phyloP scores from a whole-genome alignment of 2,329 filamentous ascomycete genomes.

The Emericellopsis atlantica region DNA sequence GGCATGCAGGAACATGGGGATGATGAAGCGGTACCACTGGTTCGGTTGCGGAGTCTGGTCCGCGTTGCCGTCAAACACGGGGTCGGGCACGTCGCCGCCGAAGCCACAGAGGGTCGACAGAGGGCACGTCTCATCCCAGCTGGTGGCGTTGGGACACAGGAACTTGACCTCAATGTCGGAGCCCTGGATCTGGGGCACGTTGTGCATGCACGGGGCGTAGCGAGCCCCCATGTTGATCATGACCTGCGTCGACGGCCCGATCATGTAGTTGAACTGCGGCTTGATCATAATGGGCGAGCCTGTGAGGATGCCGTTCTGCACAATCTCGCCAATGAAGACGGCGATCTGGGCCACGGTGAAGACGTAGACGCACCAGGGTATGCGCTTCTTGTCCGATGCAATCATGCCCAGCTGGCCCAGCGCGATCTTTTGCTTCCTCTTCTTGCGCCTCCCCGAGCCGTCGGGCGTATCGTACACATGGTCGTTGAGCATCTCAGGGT shows the following conservation, averaged over 20 bases:
- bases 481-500: conserved; percentile 25
- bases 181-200: conserved; percentile 52
- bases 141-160: conserved; percentile 66
- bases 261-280: conserved; percentile 91
- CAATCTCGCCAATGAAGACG: conserved; percentile 83
- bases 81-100: conserved; percentile 55
- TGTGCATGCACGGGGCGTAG: conserved; percentile 92
- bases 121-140: conserved; percentile 43
- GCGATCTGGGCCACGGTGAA: conserved; percentile 65
- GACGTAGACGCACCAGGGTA: conserved; percentile 73
- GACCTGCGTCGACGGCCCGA: conserved; percentile 80
- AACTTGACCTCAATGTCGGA: conserved; percentile 37
- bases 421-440: conserved; percentile 32
- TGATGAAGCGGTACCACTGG: conserved; percentile 95
- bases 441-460: conserved; percentile 12
- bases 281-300: conserved; percentile 67
- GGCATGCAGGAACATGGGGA: conserved; percentile 89
- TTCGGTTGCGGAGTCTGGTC: conserved; percentile 54
- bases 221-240: conserved; percentile 96
- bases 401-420: conserved; percentile 49
- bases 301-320: conserved; percentile 67
- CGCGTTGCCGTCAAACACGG: conserved; percentile 39
- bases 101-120: conserved; percentile 80
- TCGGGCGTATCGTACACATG: conserved; percentile 49
- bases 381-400: conserved; percentile 38